Evolutionary conservation across 306 rosid species (phyloP).

Genomic region (Adenanthera pavonina): DNA sequence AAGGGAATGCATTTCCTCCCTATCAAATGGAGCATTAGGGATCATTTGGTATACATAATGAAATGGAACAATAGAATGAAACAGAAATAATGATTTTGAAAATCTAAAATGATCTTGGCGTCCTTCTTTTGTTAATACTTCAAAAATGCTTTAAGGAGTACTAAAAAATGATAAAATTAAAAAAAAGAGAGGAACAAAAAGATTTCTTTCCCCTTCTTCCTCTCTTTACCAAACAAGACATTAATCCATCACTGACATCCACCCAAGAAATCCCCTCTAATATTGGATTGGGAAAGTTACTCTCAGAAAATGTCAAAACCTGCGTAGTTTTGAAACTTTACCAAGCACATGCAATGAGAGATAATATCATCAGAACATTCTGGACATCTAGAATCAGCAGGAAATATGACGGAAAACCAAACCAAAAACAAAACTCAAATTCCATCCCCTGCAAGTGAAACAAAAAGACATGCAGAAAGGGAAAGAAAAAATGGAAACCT

Average conservation of each 20-base stretch:
- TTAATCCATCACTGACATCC: neutral
- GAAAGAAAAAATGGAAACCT: slow-evolving; percentile 4
- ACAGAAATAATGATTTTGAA: neutral
- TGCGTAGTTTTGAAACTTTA: neutral
- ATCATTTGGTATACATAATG: too few relatives aligned
- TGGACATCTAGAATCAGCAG: neutral
- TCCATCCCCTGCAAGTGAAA: neutral
- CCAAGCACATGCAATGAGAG: neutral
- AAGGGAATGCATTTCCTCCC: too few relatives aligned
- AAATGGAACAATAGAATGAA: neutral
- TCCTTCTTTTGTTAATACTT: neutral
- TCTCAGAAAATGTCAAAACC: slow-evolving; percentile 2
- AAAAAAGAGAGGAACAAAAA: neutral
- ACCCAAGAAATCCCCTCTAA: neutral
- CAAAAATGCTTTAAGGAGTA: neutral
- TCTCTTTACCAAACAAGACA: neutral
- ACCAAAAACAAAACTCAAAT: neutral
- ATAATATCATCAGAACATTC: neutral
- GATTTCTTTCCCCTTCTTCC: neutral
- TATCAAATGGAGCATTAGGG: neutral
- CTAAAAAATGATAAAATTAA: neutral
- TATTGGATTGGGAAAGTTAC: neutral
- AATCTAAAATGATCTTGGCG: neutral
- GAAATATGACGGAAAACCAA: neutral
- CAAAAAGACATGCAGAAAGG: neutral